Conservation (phyloP, 495 filamentous ascomycete species). For the Saxophila tyrrhenica region DNA sequence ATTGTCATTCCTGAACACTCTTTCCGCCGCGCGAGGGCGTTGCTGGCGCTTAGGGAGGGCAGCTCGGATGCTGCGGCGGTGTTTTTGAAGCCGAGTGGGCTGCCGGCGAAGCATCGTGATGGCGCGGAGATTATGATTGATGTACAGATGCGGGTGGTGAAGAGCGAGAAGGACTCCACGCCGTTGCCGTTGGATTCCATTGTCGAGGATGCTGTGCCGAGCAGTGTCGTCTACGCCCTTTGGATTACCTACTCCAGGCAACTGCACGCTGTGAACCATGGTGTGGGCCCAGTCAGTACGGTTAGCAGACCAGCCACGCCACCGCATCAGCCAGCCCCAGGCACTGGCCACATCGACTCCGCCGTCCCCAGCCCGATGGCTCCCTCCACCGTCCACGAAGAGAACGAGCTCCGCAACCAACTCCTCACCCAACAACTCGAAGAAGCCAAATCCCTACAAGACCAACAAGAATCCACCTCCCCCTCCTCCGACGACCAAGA, state of each 20-base stretch:
- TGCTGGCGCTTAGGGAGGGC: conserved; percentile 70
- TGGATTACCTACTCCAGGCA: conserved; percentile 97
- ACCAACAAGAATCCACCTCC: neutral
- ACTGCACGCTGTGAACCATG: conserved; percentile 58
- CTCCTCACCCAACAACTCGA: conserved; percentile 61
- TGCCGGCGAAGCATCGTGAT: conserved; percentile 78
- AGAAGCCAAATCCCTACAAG: conserved; percentile 36
- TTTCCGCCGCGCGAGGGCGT: conserved; percentile 77
- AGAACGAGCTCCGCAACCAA: neutral
- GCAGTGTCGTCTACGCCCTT: conserved; percentile 83
- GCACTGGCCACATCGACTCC: conserved; percentile 21
- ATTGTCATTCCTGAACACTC: conserved; percentile 94
- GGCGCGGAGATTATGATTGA: conserved; percentile 86
- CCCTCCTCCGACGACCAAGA: conserved; percentile 30
- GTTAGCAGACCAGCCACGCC: conserved; percentile 52
- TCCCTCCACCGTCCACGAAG: neutral
- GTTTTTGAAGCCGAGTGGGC: conserved; percentile 68
- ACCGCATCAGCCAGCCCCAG: conserved; percentile 64
- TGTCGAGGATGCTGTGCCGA: conserved; percentile 43
- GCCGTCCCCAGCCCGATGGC: conserved; percentile 11
- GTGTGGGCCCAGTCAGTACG: conserved; percentile 44
- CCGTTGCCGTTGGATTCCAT: conserved; percentile 34
- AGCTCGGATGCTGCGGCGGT: conserved; percentile 61
- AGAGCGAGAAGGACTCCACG: conserved; percentile 53
- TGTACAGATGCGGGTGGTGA: conserved; percentile 89